A percentile compares a stretch with the other conserved stretches of the same genome.
phyloP scores from a whole-genome alignment of 768 basidiomycete species.

The Collybiopsis confluens region DNA sequence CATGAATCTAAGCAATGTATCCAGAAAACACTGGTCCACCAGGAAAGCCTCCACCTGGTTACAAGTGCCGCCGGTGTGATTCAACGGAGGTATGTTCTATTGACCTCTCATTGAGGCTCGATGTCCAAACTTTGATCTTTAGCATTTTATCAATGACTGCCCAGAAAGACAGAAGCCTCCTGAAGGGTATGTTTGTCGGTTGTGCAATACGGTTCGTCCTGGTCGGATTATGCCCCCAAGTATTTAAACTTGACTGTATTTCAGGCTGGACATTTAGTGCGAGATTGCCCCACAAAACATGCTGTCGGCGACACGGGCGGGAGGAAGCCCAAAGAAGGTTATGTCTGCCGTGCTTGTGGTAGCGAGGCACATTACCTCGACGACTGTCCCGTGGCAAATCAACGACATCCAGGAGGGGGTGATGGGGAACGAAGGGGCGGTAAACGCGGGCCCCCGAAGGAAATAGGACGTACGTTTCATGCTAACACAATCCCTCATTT shows the following conservation, averaged over 20 bases:
- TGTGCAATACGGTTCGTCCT: slow-evolving; percentile 63
- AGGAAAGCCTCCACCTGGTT: slow-evolving; percentile 63
- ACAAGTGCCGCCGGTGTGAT: slow-evolving; percentile 76
- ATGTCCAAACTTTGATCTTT: too few species aligned
- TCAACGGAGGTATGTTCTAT: slow-evolving; percentile 56
- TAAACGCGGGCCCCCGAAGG: slow-evolving; percentile 59
- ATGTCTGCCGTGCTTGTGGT: slow-evolving; percentile 89
- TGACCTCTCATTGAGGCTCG: too few species aligned
- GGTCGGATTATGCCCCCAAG: background rate
- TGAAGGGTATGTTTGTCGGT: slow-evolving; percentile 83
- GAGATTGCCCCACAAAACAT: slow-evolving; percentile 79
- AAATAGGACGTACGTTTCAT: slow-evolving; percentile 66
- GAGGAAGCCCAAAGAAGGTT: slow-evolving; percentile 77
- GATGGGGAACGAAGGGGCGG: slow-evolving; percentile 35
- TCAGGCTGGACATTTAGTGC: slow-evolving; percentile 79
- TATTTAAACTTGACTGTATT: background rate
- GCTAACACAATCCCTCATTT: background rate
- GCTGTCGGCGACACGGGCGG: slow-evolving; percentile 81
- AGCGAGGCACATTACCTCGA: slow-evolving; percentile 82
- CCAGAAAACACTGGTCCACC: slow-evolving; percentile 12
- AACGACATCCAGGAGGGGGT: slow-evolving; percentile 28
- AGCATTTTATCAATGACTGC: slow-evolving; percentile 79
- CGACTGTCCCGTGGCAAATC: slow-evolving; percentile 76
- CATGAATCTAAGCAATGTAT: background rate
- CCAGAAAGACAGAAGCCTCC: slow-evolving; percentile 73